A percentile compares a stretch with the other conserved stretches of the same genome.
Evolutionary conservation across 176 grass and related monocot genomes (phyloP).

Genomic region (Pharus latifolius): DNA sequence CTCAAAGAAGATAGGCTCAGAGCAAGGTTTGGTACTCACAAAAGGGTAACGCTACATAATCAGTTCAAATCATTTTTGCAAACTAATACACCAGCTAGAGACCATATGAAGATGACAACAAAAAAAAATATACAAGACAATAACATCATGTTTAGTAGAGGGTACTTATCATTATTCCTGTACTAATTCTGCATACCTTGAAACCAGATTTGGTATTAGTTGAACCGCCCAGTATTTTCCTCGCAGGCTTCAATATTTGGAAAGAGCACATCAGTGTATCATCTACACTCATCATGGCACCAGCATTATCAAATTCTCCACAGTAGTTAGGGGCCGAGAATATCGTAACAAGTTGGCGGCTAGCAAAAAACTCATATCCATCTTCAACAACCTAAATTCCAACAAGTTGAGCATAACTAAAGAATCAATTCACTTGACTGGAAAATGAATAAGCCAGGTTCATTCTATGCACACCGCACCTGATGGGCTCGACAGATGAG

Average conservation of each 20-base stretch:
- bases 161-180: neutral
- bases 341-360: slow-evolving; percentile 57
- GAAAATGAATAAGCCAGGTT: neutral
- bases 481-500: slow-evolving; percentile 75
- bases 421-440: neutral
- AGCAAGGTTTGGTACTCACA: neutral
- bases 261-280: slow-evolving; percentile 70
- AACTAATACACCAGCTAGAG: neutral
- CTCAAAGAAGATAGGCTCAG: neutral
- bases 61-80: neutral
- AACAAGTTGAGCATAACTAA: neutral
- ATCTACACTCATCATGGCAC: slow-evolving; percentile 80
- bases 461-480: slow-evolving; percentile 19
- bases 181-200: slow-evolving; percentile 29
- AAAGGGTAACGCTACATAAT: neutral
- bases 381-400: slow-evolving; percentile 61
- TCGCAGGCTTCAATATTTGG: slow-evolving; percentile 58
- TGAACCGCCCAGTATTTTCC: slow-evolving; percentile 25
- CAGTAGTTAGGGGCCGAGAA: slow-evolving; percentile 79
- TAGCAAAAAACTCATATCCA: slow-evolving; percentile 72
- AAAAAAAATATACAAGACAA: neutral
- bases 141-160: neutral
- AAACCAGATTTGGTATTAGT: slow-evolving; percentile 44
- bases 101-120: neutral
- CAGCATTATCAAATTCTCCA: slow-evolving; percentile 72